phyloP scores from a whole-genome alignment of 345 rosid species.

The Salix viminalis region DNA sequence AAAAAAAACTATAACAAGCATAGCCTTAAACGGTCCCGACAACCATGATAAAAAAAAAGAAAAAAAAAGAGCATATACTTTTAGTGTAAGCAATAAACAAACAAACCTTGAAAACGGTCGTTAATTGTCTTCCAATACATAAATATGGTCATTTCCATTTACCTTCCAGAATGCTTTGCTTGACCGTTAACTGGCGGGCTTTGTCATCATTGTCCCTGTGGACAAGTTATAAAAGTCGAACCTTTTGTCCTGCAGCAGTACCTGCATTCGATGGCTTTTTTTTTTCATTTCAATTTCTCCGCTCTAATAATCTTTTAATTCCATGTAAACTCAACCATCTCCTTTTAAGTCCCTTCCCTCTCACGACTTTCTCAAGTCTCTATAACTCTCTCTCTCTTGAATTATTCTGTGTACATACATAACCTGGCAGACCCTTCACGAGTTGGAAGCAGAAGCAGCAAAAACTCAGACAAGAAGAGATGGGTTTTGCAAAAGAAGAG shows the following conservation, averaged over 20 bases:
- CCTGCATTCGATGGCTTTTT: conserved; percentile 19
- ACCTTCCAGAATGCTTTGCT: background rate
- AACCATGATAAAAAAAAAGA: too few species aligned
- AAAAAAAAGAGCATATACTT: background rate
- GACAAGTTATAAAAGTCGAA: conserved; percentile 29
- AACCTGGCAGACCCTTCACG: background rate
- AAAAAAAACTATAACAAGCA: background rate
- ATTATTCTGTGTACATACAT: conserved; percentile 1
- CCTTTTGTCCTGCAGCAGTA: background rate
- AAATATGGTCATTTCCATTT: conserved; percentile 20
- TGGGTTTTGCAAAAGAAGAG: conserved; percentile 77
- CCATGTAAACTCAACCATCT: background rate
- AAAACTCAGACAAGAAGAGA: conserved; percentile 10
- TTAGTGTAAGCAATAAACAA: background rate
- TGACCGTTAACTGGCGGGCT: conserved; percentile 17
- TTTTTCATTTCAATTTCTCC: background rate
- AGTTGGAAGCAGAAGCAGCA: too few species aligned
- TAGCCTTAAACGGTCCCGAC: background rate
- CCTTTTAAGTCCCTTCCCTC: conserved; percentile 1
- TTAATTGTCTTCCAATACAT: background rate
- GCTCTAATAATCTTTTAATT: background rate
- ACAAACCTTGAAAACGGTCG: background rate
- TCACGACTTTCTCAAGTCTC: background rate
- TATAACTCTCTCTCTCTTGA: background rate
- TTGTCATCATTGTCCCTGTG: conserved; percentile 7